Evolutionary conservation across 2,329 filamentous ascomycete genomes (phyloP).

Genomic region (Nemania diffusa): DNA sequence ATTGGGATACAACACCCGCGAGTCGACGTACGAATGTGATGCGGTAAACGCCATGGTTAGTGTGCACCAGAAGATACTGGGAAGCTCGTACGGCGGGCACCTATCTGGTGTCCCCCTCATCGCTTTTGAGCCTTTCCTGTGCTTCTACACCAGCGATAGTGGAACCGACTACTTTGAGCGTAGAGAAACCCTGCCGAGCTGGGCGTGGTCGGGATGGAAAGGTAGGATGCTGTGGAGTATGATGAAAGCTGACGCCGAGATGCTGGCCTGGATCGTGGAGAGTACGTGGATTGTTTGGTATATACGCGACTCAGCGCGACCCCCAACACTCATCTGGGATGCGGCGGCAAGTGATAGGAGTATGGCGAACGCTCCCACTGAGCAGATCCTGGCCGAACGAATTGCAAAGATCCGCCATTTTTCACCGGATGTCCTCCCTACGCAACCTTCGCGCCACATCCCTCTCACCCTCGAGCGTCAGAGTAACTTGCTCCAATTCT

Average conservation of each 20-base stretch:
- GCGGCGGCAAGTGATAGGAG: neutral
- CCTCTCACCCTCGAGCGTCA: neutral
- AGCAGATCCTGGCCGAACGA: neutral
- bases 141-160: neutral
- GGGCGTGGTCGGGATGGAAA: conserved; percentile 12
- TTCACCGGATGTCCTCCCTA: neutral
- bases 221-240: neutral
- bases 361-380: neutral
- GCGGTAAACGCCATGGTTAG: neutral
- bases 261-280: neutral
- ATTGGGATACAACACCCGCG: neutral
- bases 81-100: neutral
- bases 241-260: neutral
- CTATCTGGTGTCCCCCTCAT: neutral
- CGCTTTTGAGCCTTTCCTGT: conserved; percentile 9
- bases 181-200: conserved; percentile 1
- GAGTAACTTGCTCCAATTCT: conserved; percentile 1
- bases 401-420: neutral
- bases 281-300: conserved; percentile 19
- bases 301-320: neutral
- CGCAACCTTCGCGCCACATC: neutral
- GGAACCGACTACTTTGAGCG: neutral
- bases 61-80: conserved; percentile 2
- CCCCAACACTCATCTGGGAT: neutral
- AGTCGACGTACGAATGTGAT: neutral